These are phyloP conservation scores for Saturnispora kantuleensis DNA, from an alignment of 805 yeast species.

Conservation along the genomic window DNA sequence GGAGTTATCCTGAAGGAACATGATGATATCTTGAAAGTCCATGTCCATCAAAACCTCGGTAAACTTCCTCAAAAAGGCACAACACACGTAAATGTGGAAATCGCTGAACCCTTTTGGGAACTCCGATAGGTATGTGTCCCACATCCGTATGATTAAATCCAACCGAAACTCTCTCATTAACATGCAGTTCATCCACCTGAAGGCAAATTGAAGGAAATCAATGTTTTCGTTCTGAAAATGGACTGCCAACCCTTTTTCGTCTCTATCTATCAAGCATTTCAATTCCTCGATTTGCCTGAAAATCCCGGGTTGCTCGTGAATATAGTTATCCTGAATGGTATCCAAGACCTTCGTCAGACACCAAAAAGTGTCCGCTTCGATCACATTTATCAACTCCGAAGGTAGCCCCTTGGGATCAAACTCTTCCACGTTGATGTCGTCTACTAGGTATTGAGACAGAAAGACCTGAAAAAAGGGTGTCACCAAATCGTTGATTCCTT, in stretches of 20 bases:
- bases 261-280: slow-evolving; percentile 65
- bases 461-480: slow-evolving; percentile 92
- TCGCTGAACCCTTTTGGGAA: slow-evolving; percentile 73
- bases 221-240: slow-evolving; percentile 76
- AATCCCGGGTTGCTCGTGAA: slow-evolving; percentile 97
- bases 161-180: slow-evolving; percentile 88
- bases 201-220: slow-evolving; percentile 93
- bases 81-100: slow-evolving; percentile 95
- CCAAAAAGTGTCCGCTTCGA: slow-evolving; percentile 98
- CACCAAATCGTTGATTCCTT: slow-evolving; percentile 89
- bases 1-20: slow-evolving; percentile 72
- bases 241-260: slow-evolving; percentile 60
- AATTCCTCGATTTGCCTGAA: slow-evolving; percentile 80
- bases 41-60: slow-evolving; percentile 63
- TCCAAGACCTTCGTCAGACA: slow-evolving; percentile 84
- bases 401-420: slow-evolving; percentile 58
- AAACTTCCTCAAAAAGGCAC: slow-evolving; percentile 89
- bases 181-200: slow-evolving; percentile 98
- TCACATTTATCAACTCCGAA: slow-evolving; percentile 46
- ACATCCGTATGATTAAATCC: slow-evolving; percentile 77
- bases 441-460: slow-evolving; percentile 51
- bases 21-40: slow-evolving; percentile 93
- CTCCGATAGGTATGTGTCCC: slow-evolving; percentile 90
- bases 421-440: slow-evolving; percentile 38
- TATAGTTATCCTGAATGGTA: slow-evolving; percentile 92